Percentiles rank a stretch among this genome's conserved stretches.
Conservation (phyloP, 2,329 filamentous ascomycete species). For the Aspergillus hiratsukae region DNA sequence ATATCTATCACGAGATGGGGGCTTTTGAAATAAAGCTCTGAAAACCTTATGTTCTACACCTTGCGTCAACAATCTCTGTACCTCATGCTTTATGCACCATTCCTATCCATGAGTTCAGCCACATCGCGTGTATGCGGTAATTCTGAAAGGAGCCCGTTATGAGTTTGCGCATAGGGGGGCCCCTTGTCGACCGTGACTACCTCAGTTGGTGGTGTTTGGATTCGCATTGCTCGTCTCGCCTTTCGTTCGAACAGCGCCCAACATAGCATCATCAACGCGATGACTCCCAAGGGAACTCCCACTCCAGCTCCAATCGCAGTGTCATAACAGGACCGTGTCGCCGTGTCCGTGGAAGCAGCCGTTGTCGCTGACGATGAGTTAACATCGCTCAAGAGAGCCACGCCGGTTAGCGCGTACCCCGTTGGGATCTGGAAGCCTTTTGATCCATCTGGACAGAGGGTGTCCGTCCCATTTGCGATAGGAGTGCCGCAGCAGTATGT, state of each 20-base stretch:
- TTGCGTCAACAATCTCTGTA: not conserved
- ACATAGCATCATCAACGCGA: not conserved
- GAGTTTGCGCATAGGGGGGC: not conserved
- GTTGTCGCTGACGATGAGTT: slow-evolving; percentile 1
- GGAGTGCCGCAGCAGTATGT: slow-evolving; percentile 25
- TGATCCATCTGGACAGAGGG: no score
- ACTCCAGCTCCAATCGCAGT: not conserved
- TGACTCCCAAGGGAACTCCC: not conserved
- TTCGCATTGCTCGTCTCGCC: not conserved
- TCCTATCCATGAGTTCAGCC: not conserved
- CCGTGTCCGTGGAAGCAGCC: not conserved
- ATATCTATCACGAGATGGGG: not conserved
- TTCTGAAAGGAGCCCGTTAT: not conserved
- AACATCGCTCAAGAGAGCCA: slow-evolving; percentile 18
- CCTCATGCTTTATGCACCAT: no score
- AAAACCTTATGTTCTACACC: not conserved
- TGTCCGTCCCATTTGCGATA: slow-evolving; percentile 5
- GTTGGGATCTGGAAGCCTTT: slow-evolving; percentile 23
- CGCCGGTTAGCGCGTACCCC: slow-evolving; percentile 16
- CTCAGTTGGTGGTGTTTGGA: not conserved
- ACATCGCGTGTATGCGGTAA: not conserved
- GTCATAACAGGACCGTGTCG: not conserved
- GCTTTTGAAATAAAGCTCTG: not conserved
- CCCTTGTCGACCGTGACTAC: not conserved
- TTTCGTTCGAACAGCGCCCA: not conserved